phyloP scores from a whole-genome alignment of 208 protist species.

The Kentomonas sorsogonicus region DNA sequence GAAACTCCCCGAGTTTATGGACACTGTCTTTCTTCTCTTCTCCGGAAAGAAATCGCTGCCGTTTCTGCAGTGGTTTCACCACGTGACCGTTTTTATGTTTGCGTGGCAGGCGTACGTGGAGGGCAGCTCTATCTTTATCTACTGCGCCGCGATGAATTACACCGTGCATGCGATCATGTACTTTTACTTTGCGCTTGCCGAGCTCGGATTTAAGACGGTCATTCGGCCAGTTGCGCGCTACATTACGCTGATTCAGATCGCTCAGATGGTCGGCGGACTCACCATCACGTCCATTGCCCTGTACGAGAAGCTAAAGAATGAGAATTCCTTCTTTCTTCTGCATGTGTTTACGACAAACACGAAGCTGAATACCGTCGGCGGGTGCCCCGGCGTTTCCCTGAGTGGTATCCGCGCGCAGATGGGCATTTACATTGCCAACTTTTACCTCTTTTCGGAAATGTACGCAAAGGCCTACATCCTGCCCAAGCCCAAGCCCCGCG shows the following conservation, averaged over 20 bases:
- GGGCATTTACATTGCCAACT: conserved; percentile 89
- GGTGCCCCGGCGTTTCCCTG: conserved; percentile 36
- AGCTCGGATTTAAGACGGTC: conserved; percentile 55
- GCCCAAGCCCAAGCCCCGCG: conserved; percentile 22
- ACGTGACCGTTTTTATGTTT: conserved; percentile 87
- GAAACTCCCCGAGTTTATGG: conserved; percentile 82
- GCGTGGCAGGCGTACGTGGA: conserved; percentile 79
- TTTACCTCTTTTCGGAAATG: conserved; percentile 92
- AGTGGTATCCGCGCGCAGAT: conserved; percentile 43
- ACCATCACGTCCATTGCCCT: conserved; percentile 59
- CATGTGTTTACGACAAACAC: not conserved
- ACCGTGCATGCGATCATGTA: conserved; percentile 95
- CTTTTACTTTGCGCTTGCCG: conserved; percentile 88
- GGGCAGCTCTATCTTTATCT: conserved; percentile 52
- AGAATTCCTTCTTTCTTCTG: not conserved
- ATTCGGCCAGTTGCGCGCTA: conserved; percentile 76
- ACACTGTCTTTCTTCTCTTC: conserved; percentile 82
- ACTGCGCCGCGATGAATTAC: conserved; percentile 89
- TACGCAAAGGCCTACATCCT: conserved; percentile 82
- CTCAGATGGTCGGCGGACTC: conserved; percentile 91
- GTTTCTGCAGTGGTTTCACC: conserved; percentile 90
- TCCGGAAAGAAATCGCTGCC: conserved; percentile 55
- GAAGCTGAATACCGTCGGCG: not conserved
- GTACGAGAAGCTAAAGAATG: conserved; percentile 24
- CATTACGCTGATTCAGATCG: conserved; percentile 86